These are phyloP conservation scores for Datura wrightii DNA, from an alignment of 257 asterid genomes.

Conservation along the genomic window DNA sequence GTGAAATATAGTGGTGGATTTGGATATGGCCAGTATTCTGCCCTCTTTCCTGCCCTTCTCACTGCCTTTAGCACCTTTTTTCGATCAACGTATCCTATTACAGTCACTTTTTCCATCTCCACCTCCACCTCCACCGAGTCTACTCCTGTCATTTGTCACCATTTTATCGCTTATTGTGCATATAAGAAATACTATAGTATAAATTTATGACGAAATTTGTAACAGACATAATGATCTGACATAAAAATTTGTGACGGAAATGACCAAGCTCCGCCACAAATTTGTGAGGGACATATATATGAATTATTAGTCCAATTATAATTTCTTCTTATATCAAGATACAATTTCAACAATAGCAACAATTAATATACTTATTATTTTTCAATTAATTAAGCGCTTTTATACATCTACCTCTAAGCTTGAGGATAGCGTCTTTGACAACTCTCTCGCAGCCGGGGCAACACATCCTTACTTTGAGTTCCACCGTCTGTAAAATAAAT, in stretches of 20 bases:
- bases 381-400: no score
- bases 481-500: slow-evolving; percentile 67
- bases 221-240: background rate
- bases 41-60: slow-evolving; percentile 87
- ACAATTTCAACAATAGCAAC: background rate
- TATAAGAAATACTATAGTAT: background rate
- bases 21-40: slow-evolving; percentile 92
- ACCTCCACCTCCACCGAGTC: slow-evolving; percentile 74
- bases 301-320: background rate
- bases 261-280: background rate
- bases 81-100: slow-evolving; percentile 75
- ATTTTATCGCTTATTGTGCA: background rate
- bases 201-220: background rate
- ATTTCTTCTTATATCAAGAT: background rate
- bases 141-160: slow-evolving; percentile 48
- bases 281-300: background rate
- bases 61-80: slow-evolving; percentile 89
- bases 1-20: slow-evolving; percentile 83
- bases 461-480: slow-evolving; percentile 96
- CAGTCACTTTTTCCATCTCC: slow-evolving; percentile 78
- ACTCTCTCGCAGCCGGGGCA: slow-evolving; percentile 91
- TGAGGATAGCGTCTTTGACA: slow-evolving; percentile 79
- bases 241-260: no score
- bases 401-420: slow-evolving; percentile 58
- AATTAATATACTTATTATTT: background rate